Percentiles rank a stretch among this genome's conserved stretches.
Evolutionary conservation across 2,329 filamentous ascomycete genomes (phyloP).

Genomic region (Alternaria postmessia): DNA sequence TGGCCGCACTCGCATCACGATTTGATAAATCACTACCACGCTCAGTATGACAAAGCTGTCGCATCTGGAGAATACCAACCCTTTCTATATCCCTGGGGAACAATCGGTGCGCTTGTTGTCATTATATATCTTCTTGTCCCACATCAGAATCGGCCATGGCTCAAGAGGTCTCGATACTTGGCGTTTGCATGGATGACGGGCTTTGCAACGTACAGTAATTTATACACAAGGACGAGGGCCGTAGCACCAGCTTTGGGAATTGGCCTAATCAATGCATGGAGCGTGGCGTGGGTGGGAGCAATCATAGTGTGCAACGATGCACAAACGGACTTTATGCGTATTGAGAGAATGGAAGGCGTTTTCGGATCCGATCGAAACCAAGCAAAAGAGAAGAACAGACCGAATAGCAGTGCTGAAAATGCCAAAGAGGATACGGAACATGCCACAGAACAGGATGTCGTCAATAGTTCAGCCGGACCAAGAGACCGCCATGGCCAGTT

Average conservation of each 20-base stretch:
- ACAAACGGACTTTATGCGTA: constrained; percentile 63
- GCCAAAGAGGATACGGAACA: not conserved
- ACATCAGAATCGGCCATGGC: constrained; percentile 51
- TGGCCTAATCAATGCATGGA: constrained; percentile 64
- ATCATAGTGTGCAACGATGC: constrained; percentile 65
- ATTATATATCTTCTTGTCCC: constrained; percentile 62
- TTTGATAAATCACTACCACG: constrained; percentile 47
- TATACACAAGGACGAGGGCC: constrained; percentile 57
- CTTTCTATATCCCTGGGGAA: constrained; percentile 56
- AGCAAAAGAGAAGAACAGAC: constrained; percentile 5
- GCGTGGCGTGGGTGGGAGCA: constrained; percentile 61
- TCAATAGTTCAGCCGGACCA: constrained; percentile 34
- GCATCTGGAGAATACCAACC: constrained; percentile 51
- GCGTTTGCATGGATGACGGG: constrained; percentile 56
- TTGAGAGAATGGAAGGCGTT: constrained; percentile 56
- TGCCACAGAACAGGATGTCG: constrained; percentile 10
- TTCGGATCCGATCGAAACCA: constrained; percentile 19
- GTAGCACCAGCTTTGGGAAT: constrained; percentile 63
- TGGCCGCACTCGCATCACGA: constrained; percentile 49
- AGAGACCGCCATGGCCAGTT: constrained; percentile 49
- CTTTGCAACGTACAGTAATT: constrained; percentile 55
- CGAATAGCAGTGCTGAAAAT: not conserved
- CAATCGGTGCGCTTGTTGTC: constrained; percentile 51
- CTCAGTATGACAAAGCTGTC: constrained; percentile 52
- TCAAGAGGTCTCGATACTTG: constrained; percentile 54